Base-by-base conservation (phyloP, 306 rosid genomes). In the Cucumis melo region DNA sequence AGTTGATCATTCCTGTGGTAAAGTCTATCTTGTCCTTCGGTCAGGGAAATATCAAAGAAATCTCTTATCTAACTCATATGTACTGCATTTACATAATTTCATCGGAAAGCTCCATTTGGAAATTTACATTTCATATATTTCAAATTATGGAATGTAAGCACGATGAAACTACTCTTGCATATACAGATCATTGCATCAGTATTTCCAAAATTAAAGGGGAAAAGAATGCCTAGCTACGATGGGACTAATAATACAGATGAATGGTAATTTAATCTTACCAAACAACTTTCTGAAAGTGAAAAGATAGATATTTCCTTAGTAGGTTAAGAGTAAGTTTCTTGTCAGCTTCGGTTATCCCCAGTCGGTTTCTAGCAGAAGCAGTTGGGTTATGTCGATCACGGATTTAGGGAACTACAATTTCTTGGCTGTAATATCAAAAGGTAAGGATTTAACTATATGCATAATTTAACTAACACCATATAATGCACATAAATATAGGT, bases 101-200 rank as follows among this genome's bases (percentile, higher is more conserved):
- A 71, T 7, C 7, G 14, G 21, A 5, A 21, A 17, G 36, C 10
- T 68, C 38, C 21, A 48, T 48, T 15, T 24, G 7, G 36, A 24
- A 71, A 71, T 71, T 46, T 71, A 71, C 76, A 71, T 48, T 23
- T 71, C 76, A 71, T 71, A 71, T 71, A 17, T 66, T 66, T 48
- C 75, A 46, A 46, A 70, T 12, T 44, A 24, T 21, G 15, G 34
- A 71, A 27, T 15, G 41, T 16, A 5, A 0, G 17, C 62, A 32
- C 5, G 23, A 50, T 6, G 13, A 53, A 73, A 27, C 51, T 50
- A 73, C 24, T 73, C 16, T 51, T 10, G 16, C 42, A 73, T 53
- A 17, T 73, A 53, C 77, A 53, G 10, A 73, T 73, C 17, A 5
- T 51, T 51, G 19, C 32, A 72, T 24, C 62, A 32, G 29, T 32